These are phyloP conservation scores for Phytophthora pini DNA, from an alignment of 352 stramenopile species.

Conservation along the genomic window DNA sequence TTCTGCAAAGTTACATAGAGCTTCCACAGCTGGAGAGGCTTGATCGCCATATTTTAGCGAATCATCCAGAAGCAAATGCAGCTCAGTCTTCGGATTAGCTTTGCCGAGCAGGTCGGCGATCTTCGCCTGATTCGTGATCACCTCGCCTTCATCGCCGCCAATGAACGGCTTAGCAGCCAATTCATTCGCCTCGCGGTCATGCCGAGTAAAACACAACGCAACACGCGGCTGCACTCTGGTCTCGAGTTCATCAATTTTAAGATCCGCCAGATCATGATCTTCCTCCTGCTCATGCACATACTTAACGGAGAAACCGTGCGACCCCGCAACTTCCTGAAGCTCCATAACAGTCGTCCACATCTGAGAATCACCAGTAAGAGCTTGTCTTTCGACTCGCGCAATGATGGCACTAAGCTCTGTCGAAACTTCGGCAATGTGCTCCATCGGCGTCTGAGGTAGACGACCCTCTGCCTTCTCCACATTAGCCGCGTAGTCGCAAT, in stretches of 20 bases:
- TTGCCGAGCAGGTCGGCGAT: slow-evolving; percentile 32
- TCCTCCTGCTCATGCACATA: slow-evolving; percentile 41
- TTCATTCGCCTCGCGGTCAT: slow-evolving; percentile 73
- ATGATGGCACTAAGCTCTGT: slow-evolving; percentile 26
- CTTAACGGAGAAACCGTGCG: slow-evolving; percentile 39
- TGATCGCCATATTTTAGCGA: slow-evolving; percentile 46
- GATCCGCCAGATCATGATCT: slow-evolving; percentile 19
- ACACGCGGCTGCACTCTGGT: slow-evolving; percentile 18
- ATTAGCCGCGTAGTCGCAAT: slow-evolving; percentile 87
- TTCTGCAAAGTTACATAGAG: slow-evolving; percentile 26
- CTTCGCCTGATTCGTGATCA: slow-evolving; percentile 35
- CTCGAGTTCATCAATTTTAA: slow-evolving; percentile 7
- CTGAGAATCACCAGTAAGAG: slow-evolving; percentile 9
- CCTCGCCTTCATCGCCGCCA: slow-evolving; percentile 58
- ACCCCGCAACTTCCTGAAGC: slow-evolving; percentile 29
- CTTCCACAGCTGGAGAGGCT: slow-evolving; percentile 23
- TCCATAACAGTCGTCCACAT: slow-evolving; percentile 46
- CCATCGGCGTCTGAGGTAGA: slow-evolving; percentile 20
- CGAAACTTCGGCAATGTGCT: slow-evolving; percentile 14
- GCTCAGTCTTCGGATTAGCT: slow-evolving; percentile 16
- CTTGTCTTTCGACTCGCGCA: slow-evolving; percentile 27
- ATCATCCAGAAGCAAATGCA: slow-evolving; percentile 76
- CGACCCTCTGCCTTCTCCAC: slow-evolving; percentile 80
- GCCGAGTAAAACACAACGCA: slow-evolving; percentile 64
- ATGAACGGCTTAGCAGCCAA: slow-evolving; percentile 77